Percentiles rank a stretch among this genome's conserved stretches.
These are phyloP conservation scores for Umbelopsis sp. DNA, from an alignment of 192 early-diverging fungal species.

Conservation along the genomic window DNA sequence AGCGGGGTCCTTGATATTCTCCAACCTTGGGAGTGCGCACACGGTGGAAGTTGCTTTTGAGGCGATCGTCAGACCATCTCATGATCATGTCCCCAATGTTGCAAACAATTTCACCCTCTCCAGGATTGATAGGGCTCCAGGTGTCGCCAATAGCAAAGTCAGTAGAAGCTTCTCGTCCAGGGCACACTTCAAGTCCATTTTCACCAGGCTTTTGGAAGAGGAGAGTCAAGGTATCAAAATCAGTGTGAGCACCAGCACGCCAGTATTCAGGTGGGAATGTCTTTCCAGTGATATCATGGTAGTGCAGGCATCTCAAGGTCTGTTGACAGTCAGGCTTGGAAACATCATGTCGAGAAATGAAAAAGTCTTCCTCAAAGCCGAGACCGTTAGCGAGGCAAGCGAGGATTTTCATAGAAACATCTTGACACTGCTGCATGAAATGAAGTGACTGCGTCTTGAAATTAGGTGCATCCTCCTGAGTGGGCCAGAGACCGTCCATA, in stretches of 20 bases:
- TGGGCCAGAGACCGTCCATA: constrained; percentile 20
- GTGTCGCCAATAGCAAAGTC: constrained; percentile 11
- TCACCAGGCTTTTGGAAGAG: constrained; percentile 27
- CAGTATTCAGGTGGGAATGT: constrained; percentile 19
- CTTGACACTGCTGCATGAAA: constrained; percentile 32
- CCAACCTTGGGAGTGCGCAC: constrained; percentile 21
- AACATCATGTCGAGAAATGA: constrained; percentile 27
- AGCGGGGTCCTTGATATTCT: constrained; percentile 23
- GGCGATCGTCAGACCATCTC: constrained; percentile 35
- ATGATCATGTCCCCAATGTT: constrained; percentile 41
- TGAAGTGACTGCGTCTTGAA: constrained; percentile 18
- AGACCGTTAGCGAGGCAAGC: constrained; percentile 24
- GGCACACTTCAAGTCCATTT: constrained; percentile 27
- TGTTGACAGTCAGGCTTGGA: constrained; percentile 26
- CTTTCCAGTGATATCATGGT: constrained; percentile 19
- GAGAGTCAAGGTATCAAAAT: constrained; percentile 28
- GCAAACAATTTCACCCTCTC: constrained; percentile 33
- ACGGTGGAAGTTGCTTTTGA: constrained; percentile 33
- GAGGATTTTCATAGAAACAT: constrained; percentile 29
- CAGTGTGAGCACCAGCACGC: constrained; percentile 20
- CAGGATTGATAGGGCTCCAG: constrained; percentile 21
- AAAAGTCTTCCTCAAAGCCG: constrained; percentile 28
- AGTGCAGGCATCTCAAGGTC: constrained; percentile 26
- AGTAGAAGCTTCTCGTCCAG: constrained; percentile 2
- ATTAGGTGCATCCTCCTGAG: constrained; percentile 25